Conservation (phyloP, 371 early-diverging fungal species). For the Lichtheimia ornata region DNA sequence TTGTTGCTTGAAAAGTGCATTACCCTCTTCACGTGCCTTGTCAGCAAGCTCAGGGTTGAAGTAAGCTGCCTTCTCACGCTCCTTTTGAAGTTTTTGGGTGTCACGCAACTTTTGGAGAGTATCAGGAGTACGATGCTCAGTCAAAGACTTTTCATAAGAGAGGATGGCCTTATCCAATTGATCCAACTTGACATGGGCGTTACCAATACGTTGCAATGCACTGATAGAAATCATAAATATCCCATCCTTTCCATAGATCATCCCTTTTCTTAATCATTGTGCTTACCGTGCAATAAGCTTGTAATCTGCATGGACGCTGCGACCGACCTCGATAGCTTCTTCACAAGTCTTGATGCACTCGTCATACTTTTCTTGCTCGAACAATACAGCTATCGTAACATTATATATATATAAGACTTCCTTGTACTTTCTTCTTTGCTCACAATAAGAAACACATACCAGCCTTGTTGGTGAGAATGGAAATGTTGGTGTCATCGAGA, state of each 20-base stretch:
- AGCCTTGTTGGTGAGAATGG: constrained; percentile 94
- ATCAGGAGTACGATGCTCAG: constrained; percentile 96
- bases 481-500: constrained; percentile 85
- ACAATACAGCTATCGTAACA: constrained; percentile 73
- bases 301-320: constrained; percentile 90
- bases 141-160: constrained; percentile 88
- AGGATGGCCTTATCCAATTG: constrained; percentile 87
- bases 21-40: constrained; percentile 93
- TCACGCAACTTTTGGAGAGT: constrained; percentile 89
- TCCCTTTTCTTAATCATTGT: not conserved
- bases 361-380: constrained; percentile 90
- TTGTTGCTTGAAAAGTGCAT: constrained; percentile 88
- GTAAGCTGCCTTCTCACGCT: constrained; percentile 85
- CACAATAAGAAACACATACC: constrained; percentile 26
- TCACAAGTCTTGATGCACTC: constrained; percentile 92
- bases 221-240: constrained; percentile 28
- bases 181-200: constrained; percentile 80
- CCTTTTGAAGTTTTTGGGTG: constrained; percentile 81
- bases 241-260: not conserved
- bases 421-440: not conserved
- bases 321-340: constrained; percentile 90
- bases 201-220: constrained; percentile 91
- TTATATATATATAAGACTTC: not conserved
- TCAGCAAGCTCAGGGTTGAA: constrained; percentile 82
- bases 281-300: constrained; percentile 89